Evolutionary conservation across 805 yeast species (phyloP).

Genomic region (Candida coquimbonensis): DNA sequence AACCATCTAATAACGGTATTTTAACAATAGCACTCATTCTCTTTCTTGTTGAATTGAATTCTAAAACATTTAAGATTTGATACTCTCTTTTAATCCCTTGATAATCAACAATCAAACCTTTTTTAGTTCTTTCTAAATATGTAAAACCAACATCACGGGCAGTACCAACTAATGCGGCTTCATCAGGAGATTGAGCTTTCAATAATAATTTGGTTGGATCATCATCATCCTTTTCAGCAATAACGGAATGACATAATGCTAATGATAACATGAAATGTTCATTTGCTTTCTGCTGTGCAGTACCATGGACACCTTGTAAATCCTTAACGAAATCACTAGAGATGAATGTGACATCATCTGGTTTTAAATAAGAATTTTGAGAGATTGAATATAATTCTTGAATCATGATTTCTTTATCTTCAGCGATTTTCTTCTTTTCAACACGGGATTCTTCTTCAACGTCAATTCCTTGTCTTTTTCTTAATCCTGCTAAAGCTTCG

Average conservation of each 20-base stretch:
- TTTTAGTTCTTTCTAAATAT: slow-evolving; percentile 58
- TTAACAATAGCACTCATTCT: slow-evolving; percentile 81
- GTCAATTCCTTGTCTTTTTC: slow-evolving; percentile 72
- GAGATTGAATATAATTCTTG: slow-evolving; percentile 32
- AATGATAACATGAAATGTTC: slow-evolving; percentile 73
- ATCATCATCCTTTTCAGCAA: slow-evolving; percentile 58
- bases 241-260: slow-evolving; percentile 74
- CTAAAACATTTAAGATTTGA: slow-evolving; percentile 63
- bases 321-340: slow-evolving; percentile 63
- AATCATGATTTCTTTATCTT: slow-evolving; percentile 57
- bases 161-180: slow-evolving; percentile 77
- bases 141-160: slow-evolving; percentile 73
- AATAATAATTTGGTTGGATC: slow-evolving; percentile 48
- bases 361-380: slow-evolving; percentile 34
- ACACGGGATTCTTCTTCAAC: slow-evolving; percentile 51
- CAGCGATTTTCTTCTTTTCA: slow-evolving; percentile 47
- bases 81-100: slow-evolving; percentile 69
- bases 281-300: slow-evolving; percentile 46
- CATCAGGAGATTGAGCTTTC: slow-evolving; percentile 83
- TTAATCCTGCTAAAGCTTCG: slow-evolving; percentile 73
- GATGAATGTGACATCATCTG: slow-evolving; percentile 62
- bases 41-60: slow-evolving; percentile 79
- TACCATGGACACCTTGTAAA: slow-evolving; percentile 44
- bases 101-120: slow-evolving; percentile 57
- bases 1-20: slow-evolving; percentile 44